Evolutionary conservation across 169 alveolate species (phyloP), one percentile per base, ranked within the genome.

Genomic region (Cryptosporidium parvum): DNA sequence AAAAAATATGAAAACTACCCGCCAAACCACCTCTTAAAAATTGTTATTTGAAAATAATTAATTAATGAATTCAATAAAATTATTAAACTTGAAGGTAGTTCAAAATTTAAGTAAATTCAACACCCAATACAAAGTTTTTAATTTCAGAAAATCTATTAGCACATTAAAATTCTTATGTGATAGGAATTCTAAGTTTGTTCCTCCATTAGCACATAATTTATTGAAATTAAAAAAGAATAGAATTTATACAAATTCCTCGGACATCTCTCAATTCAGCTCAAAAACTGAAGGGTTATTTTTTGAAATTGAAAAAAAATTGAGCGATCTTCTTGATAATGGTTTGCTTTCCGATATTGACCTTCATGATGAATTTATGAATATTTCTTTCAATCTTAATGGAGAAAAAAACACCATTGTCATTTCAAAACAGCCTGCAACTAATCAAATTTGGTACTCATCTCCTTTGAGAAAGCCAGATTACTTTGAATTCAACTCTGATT

Each of bases 361-460:
- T 33, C 72, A 80, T n/a, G 75, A 80, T 67, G 89, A 80, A 62
- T 80, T 80, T 56, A 42, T 80, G 65, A 80, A 80, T 29, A 80
- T 80, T 61, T n/a, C 42, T 44, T 80, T 80, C 53, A 18, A 73
- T 31, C 31, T 26, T 14, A 35, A 62, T 18, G 56, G 56, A 61
- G 42, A 18, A 12, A 42, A 6, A 8, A 45, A 51, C 23, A 80
- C 89, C 10, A 80, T 80, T 7, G 89, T 80, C 21, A 80, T 80
- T 61, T 80, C 89, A n/a, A 80, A 62, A 48, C 89, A 80, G 8
- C 35, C 52, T 16, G 72, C 89, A 29, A 65, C 89, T 2, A 80
- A 62, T 9, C 89, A 80, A 44, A 80, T 80, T 42, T 80, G 89
- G 89, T 80, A 80, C 68, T 80, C 89, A 12, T 80, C 89, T 6